A percentile compares a stretch with the other conserved stretches of the same genome.
These are phyloP conservation scores for Aspergillus hortae DNA, from an alignment of 2,329 filamentous ascomycete species.

Conservation along the genomic window DNA sequence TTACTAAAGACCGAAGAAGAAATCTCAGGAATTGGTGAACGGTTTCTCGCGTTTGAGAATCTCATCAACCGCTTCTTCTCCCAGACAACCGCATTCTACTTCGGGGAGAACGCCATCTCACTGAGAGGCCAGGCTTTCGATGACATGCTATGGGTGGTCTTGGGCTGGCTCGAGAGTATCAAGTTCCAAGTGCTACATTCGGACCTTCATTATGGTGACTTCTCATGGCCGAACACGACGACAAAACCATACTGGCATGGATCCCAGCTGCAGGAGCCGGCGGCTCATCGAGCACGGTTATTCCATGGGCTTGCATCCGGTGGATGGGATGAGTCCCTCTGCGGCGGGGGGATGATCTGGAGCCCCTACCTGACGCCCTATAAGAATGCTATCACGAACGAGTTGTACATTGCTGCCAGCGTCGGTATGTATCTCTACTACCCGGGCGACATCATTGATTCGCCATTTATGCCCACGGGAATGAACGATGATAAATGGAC, in stretches of 20 bases:
- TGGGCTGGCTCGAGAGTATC: constrained; percentile 82
- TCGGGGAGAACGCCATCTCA: constrained; percentile 74
- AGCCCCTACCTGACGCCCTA: constrained; percentile 76
- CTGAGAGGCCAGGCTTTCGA: constrained; percentile 80
- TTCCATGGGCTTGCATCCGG: constrained; percentile 78
- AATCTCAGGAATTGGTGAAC: constrained; percentile 2
- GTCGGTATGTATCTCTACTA: constrained; percentile 88
- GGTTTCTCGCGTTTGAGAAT: constrained; percentile 61
- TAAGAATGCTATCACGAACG: constrained; percentile 95
- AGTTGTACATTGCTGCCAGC: constrained; percentile 81
- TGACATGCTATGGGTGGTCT: constrained; percentile 92
- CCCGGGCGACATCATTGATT: constrained; percentile 71
- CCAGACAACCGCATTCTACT: constrained; percentile 75
- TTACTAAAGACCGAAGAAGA: constrained; percentile 14
- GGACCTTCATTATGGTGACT: constrained; percentile 53
- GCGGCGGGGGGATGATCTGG: constrained; percentile 88
- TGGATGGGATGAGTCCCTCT: constrained; percentile 80
- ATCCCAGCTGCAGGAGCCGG: constrained; percentile 68
- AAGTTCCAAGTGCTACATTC: constrained; percentile 73
- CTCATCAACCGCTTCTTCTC: constrained; percentile 79
- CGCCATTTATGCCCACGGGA: constrained; percentile 55
- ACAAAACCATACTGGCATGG: constrained; percentile 63
- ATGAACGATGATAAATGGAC: constrained; percentile 23
- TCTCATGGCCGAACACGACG: constrained; percentile 17
- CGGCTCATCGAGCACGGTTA: constrained; percentile 75